Conservation (phyloP, 2,329 filamentous ascomycete genomes). For the Thielaviopsis ethacetica region DNA sequence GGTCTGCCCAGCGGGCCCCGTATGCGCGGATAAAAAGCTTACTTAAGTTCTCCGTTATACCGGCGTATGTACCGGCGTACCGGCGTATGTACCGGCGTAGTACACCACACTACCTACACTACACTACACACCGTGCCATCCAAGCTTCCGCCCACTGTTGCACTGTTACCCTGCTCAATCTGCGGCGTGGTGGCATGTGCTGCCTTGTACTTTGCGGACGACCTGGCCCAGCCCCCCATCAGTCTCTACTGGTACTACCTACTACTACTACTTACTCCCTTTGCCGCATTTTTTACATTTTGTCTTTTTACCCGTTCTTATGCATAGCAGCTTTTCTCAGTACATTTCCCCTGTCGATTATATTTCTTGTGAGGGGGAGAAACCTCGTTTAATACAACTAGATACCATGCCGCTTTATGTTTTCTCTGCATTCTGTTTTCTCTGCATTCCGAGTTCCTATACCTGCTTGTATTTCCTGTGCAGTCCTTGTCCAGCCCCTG, state of each 20-base stretch:
- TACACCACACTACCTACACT: no score
- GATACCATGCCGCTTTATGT: background rate
- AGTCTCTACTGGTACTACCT: background rate
- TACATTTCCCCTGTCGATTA: background rate
- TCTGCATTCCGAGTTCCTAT: background rate
- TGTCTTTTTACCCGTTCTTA: background rate
- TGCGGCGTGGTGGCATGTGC: no score
- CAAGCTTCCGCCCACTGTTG: no score
- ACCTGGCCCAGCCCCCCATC: background rate
- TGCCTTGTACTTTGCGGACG: no score
- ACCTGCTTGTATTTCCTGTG: no score
- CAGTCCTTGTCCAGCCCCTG: no score
- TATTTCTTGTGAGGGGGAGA: background rate
- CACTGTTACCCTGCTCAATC: no score
- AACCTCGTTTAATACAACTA: background rate
- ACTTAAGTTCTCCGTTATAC: background rate
- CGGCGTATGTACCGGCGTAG: no score
- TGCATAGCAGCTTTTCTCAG: background rate
- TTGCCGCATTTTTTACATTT: background rate
- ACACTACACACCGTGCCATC: no score
- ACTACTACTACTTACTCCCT: background rate
- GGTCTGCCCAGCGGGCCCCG: constrained; percentile 19
- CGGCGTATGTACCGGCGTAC: no score
- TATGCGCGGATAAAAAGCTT: constrained; percentile 22
- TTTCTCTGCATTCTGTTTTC: background rate